phyloP scores from a whole-genome alignment of 441 rosid species.

The Geranium incanum region DNA sequence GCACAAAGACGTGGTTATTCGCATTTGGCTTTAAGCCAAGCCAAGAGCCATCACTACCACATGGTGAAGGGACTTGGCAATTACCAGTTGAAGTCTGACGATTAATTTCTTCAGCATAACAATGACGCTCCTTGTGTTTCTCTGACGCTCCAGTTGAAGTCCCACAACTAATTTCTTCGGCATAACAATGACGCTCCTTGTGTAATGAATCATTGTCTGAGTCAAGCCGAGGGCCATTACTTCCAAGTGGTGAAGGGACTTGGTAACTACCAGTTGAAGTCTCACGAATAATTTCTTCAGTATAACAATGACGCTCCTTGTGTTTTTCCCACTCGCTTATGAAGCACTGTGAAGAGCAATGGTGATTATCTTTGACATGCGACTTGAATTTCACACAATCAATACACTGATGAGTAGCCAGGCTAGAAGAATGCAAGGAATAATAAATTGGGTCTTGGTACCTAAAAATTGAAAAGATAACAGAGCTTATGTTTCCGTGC shows the following conservation, averaged over 20 bases:
- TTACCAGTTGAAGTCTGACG: constrained; percentile 21
- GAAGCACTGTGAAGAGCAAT: constrained; percentile 43
- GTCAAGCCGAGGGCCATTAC: constrained; percentile 30
- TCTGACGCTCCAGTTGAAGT: constrained; percentile 19
- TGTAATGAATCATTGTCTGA: constrained; percentile 23
- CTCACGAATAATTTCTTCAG: constrained; percentile 21
- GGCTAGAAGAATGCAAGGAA: constrained; percentile 38
- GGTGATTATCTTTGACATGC: constrained; percentile 31
- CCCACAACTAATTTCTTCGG: constrained; percentile 20
- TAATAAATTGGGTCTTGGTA: constrained; percentile 35
- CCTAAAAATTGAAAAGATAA: constrained; percentile 24
- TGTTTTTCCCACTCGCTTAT: constrained; percentile 42
- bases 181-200: constrained; percentile 30
- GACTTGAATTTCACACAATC: constrained; percentile 32
- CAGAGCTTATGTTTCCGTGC: not conserved
- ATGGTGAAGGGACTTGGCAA: constrained; percentile 23
- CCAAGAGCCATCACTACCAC: constrained; percentile 30
- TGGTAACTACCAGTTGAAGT: constrained; percentile 25
- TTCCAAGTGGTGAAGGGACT: constrained; percentile 20
- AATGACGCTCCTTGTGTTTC: constrained; percentile 35
- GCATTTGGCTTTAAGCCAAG: constrained; percentile 19
- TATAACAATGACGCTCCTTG: constrained; percentile 31
- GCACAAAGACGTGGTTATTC: constrained; percentile 19
- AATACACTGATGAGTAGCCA: constrained; percentile 43
- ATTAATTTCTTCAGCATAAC: constrained; percentile 25